A percentile compares a stretch with the other conserved stretches of the same genome.
Evolutionary conservation across 2,329 filamentous ascomycete species (phyloP).

Genomic region (Chrysosporium queenslandicum): DNA sequence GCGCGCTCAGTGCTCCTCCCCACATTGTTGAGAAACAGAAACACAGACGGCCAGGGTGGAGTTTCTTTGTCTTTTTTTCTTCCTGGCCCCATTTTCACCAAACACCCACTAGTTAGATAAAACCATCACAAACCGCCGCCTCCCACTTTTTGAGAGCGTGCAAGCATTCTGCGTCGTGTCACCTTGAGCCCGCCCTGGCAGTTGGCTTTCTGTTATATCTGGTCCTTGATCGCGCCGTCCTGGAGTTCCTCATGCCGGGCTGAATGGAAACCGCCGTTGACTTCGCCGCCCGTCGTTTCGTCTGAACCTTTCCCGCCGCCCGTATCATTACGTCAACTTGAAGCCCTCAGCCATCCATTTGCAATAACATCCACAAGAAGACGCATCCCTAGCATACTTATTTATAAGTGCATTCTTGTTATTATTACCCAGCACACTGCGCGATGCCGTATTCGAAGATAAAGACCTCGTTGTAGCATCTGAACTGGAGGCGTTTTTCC

Average conservation of each 20-base stretch:
- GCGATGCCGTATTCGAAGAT: constrained; percentile 7
- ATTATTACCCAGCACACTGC: neutral
- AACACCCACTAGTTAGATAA: neutral
- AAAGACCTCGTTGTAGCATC: constrained; percentile 1
- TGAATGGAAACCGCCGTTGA: neutral
- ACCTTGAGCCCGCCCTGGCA: neutral
- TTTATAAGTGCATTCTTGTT: neutral
- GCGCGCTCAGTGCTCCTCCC: neutral
- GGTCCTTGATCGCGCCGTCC: neutral
- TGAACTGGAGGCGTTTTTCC: neutral
- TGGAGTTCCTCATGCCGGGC: neutral
- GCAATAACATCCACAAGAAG: neutral
- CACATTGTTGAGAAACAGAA: neutral
- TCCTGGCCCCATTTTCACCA: neutral
- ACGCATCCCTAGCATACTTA: neutral
- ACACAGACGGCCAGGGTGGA: neutral
- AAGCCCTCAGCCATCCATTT: constrained; percentile 3
- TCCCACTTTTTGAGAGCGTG: too few relatives aligned
- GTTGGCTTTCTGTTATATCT: neutral
- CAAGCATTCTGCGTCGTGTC: neutral
- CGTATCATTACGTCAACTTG: constrained; percentile 7
- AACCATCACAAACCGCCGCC: neutral
- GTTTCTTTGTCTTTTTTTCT: constrained; percentile 1
- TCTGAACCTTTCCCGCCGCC: neutral
- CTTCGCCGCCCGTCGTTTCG: neutral